Evolutionary conservation across 257 asterid species (phyloP).

Genomic region (Capsicum baccatum): DNA sequence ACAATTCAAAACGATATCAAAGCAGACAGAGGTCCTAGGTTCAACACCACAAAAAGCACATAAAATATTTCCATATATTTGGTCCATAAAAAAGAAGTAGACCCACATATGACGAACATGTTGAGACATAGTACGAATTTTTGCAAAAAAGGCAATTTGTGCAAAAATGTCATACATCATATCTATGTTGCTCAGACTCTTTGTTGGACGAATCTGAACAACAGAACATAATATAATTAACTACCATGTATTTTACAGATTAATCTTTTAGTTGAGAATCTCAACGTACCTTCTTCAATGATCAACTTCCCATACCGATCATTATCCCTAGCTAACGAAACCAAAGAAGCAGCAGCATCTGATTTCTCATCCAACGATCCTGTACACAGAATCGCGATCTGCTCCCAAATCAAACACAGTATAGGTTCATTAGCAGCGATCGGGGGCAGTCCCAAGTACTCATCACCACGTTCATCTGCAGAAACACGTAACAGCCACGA

Average conservation of each 20-base stretch:
- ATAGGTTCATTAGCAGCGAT: constrained; percentile 84
- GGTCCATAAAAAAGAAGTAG: neutral
- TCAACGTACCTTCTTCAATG: constrained; percentile 53
- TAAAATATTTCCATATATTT: neutral
- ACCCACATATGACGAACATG: too few species aligned
- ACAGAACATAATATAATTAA: neutral
- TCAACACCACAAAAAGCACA: too few species aligned
- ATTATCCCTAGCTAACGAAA: constrained; percentile 66
- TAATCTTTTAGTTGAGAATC: too few species aligned
- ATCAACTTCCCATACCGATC: constrained; percentile 69
- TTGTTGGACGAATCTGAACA: neutral
- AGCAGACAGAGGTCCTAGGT: fast-evolving
- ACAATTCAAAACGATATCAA: neutral
- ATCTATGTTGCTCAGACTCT: too few species aligned
- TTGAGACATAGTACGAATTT: neutral
- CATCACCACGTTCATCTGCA: constrained; percentile 62
- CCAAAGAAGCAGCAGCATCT: constrained; percentile 73
- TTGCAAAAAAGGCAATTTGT: neutral
- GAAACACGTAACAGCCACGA: constrained; percentile 84
- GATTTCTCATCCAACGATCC: constrained; percentile 59
- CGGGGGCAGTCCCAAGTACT: constrained; percentile 72
- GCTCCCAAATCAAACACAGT: constrained; percentile 75
- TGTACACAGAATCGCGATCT: constrained; percentile 63
- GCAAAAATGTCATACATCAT: neutral
- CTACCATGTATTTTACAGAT: neutral